Evolutionary conservation across 2,329 filamentous ascomycete species (phyloP).

Genomic region (Juglanconis oblonga): DNA sequence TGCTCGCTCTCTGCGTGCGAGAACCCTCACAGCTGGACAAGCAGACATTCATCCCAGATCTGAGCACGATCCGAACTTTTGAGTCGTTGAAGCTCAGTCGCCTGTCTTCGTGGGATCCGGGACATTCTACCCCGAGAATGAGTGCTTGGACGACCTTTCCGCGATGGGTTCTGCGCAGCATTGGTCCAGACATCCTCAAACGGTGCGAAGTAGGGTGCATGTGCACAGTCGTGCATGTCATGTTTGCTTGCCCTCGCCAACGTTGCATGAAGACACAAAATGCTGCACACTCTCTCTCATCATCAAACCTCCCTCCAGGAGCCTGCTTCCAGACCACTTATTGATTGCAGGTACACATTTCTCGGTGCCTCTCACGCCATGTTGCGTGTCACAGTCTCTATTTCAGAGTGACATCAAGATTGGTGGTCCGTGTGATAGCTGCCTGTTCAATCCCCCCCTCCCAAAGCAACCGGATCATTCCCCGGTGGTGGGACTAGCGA

Average conservation of each 20-base stretch:
- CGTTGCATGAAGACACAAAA: conserved; percentile 3
- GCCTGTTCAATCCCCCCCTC: neutral
- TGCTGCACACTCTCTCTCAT: neutral
- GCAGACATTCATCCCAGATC: neutral
- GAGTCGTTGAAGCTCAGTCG: neutral
- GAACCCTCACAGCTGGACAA: neutral
- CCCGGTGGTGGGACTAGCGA: neutral
- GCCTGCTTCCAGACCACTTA: neutral
- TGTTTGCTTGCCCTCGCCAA: neutral
- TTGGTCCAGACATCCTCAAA: neutral
- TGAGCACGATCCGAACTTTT: neutral
- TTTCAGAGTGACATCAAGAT: neutral
- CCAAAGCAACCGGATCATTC: neutral
- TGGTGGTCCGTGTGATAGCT: neutral
- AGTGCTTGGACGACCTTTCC: neutral
- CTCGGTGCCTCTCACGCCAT: neutral
- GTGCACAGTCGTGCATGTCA: neutral
- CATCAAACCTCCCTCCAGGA: neutral
- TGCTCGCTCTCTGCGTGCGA: neutral
- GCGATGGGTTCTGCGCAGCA: neutral
- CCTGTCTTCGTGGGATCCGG: neutral
- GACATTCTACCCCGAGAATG: neutral
- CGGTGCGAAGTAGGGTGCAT: neutral
- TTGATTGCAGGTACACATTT: neutral
- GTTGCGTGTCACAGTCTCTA: neutral